Base-by-base conservation (phyloP, 1,139 yeast species). In the Saccharomyces hybrid region DNA sequence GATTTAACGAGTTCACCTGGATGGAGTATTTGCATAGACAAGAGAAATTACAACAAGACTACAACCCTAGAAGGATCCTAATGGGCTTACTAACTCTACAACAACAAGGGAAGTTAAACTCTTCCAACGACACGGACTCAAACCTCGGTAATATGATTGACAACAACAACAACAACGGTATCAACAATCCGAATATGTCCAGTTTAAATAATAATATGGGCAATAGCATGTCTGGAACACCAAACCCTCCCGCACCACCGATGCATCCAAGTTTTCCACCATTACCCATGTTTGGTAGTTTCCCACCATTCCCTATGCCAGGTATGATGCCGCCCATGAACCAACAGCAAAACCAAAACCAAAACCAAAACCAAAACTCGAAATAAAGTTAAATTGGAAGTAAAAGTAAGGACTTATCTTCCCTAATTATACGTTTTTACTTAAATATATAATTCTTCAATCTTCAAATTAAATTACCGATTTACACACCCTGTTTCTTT, bases 1-100 rank as follows among this genome's bases (percentile, higher is more conserved):
- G 99, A 1, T 93, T 93, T 68, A 96, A 95, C 69, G 99, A 93
- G 72, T 81, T 88, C 60, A 87, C 97, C 14, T 93, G 99, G 99
- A 83, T 88, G 52, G 91, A 95, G 25, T 93, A 93, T 72, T 85
- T 96, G 61, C 78, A 86, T 52, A 89, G 89, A 69, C 97, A 91
- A 67, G 97, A 90, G 70, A 84, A 83, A 60, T 69, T 86, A 51
- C 78, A 95, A 55, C 84, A 87, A 7, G 93, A 86, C 59, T 89
- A 83, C 73, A 86, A 88, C 60, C 95, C 75, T 11, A 73, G 72
- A 49, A 77, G 75, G 57, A 64, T 76, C 8, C 69, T 78, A 54
- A 74, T 75, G 71, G 77, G 75, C 27, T 60, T 78, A 52, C 65
- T 77, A 60, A 61, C 73, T 6, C 57, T 69, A 44, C 73, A 70